Evolutionary conservation across 2,329 filamentous ascomycete species (phyloP).

Genomic region (Immersiporthe knoxdaviesiana): DNA sequence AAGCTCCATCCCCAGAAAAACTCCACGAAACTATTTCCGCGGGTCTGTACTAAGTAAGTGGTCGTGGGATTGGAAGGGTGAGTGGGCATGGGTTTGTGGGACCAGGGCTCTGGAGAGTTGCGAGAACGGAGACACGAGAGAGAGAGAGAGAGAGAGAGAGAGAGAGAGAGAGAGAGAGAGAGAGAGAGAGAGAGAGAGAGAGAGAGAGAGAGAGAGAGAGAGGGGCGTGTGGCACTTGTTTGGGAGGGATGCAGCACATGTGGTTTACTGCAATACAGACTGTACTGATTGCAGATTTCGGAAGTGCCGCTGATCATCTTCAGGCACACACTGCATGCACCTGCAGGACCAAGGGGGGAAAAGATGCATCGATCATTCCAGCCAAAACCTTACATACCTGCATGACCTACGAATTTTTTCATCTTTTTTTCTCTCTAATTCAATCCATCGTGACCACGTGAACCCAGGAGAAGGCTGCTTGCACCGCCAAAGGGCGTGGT

Average conservation of each 20-base stretch:
- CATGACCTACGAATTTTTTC: background rate
- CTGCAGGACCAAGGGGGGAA: background rate
- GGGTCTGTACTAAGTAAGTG: background rate
- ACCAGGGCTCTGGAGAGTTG: background rate
- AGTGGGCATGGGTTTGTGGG: background rate
- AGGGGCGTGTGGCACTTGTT: background rate
- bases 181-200: no score
- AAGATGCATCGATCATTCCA: background rate
- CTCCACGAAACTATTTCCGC: conserved; percentile 5
- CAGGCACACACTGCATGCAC: background rate
- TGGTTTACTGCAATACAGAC: background rate
- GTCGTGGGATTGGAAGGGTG: background rate
- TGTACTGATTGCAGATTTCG: background rate
- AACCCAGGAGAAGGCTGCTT: background rate
- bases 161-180: no score
- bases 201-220: no score
- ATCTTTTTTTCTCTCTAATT: background rate
- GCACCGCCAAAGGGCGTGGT: background rate
- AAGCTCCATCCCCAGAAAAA: background rate
- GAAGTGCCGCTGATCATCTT: background rate
- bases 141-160: no score
- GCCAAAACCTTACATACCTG: background rate
- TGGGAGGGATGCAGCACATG: background rate
- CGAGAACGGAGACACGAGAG: background rate
- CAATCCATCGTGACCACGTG: background rate